Evolutionary conservation across 2,329 filamentous ascomycete genomes (phyloP).

Genomic region (Graphilbum ipis-grandicollis): DNA sequence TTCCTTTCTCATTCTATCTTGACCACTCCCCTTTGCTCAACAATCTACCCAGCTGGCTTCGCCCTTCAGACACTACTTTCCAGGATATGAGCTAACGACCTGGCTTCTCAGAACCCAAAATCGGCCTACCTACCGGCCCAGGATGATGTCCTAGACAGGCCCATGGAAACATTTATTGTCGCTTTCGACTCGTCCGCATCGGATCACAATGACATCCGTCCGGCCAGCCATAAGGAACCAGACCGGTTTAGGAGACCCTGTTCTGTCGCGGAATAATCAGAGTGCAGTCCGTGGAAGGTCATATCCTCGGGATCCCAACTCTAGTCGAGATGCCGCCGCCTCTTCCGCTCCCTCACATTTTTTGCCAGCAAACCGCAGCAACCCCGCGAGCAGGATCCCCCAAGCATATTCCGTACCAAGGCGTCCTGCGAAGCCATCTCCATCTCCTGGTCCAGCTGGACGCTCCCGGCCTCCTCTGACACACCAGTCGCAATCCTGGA

Average conservation of each 20-base stretch:
- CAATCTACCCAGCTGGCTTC: no score
- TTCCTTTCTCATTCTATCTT: no score
- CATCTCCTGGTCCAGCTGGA: slow-evolving; percentile 1
- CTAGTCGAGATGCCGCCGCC: no score
- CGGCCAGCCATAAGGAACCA: slow-evolving; percentile 6
- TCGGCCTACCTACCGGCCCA: no score
- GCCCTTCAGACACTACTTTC: no score
- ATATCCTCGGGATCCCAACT: no score
- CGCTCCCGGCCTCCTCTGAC: slow-evolving; percentile 18
- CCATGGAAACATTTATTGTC: neutral
- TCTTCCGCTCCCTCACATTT: slow-evolving; percentile 1
- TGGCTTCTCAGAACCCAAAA: no score
- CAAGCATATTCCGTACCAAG: slow-evolving; percentile 11
- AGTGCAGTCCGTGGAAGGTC: no score
- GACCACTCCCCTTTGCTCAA: no score
- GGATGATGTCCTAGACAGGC: neutral
- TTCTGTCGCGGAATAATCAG: slow-evolving; percentile 11
- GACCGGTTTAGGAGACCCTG: slow-evolving; percentile 8
- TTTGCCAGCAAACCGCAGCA: slow-evolving; percentile 7
- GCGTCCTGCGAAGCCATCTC: slow-evolving; percentile 1
- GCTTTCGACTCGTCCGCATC: no score
- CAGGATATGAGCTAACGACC: no score
- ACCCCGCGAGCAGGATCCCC: slow-evolving; percentile 19
- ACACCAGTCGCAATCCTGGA: slow-evolving; percentile 26
- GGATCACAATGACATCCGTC: slow-evolving; percentile 15